Conservation (phyloP, 2,329 filamentous ascomycete species). For the Chaetomium strumarium region DNA sequence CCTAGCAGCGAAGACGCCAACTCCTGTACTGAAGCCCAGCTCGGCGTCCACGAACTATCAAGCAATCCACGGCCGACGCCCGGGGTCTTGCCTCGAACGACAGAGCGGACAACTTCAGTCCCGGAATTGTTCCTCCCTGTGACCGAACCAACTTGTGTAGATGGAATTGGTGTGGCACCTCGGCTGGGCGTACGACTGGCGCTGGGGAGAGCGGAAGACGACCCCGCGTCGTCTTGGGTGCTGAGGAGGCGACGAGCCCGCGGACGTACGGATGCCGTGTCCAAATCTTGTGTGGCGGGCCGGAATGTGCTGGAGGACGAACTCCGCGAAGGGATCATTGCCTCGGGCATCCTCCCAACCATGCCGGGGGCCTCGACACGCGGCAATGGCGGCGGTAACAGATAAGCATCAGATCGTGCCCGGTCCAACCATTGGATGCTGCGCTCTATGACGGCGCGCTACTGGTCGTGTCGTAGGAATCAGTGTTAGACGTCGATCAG, state of each 20-base stretch:
- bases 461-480: background rate
- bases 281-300: constrained; percentile 37
- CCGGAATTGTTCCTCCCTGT: constrained; percentile 26
- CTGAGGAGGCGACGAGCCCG: constrained; percentile 45
- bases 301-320: constrained; percentile 41
- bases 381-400: constrained; percentile 22
- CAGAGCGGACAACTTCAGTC: constrained; percentile 11
- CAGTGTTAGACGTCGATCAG: background rate
- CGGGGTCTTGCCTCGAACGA: constrained; percentile 15
- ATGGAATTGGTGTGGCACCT: constrained; percentile 44
- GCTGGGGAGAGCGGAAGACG: constrained; percentile 25
- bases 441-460: background rate
- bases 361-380: constrained; percentile 27
- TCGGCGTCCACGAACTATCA: constrained; percentile 47
- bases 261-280: constrained; percentile 39
- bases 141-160: constrained; percentile 33
- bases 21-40: constrained; percentile 51
- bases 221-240: constrained; percentile 26
- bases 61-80: constrained; percentile 38
- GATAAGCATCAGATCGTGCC: constrained; percentile 15
- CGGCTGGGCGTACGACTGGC: constrained; percentile 32
- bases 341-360: constrained; percentile 24
- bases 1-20: constrained; percentile 43
- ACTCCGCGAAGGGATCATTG: constrained; percentile 25
- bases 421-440: background rate